Percentiles rank a stretch among this genome's conserved stretches.
These are phyloP conservation scores for Alternaria sp. DNA, from an alignment of 2,329 filamentous ascomycete genomes.

Conservation along the genomic window DNA sequence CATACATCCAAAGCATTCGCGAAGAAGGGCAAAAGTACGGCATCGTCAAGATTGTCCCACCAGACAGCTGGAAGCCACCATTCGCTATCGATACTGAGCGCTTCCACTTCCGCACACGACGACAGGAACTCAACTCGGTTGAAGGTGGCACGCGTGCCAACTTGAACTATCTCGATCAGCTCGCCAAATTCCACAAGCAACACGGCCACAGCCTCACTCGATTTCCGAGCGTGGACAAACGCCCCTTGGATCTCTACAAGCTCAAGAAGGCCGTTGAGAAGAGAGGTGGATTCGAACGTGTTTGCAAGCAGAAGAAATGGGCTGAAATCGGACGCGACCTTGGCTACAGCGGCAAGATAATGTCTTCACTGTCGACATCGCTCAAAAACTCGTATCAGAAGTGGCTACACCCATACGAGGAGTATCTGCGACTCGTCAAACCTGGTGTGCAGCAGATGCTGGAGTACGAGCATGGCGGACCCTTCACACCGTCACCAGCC, in stretches of 20 bases:
- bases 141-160: slow-evolving; percentile 98
- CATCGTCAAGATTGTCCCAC: slow-evolving; percentile 94
- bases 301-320: slow-evolving; percentile 99
- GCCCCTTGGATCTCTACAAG: slow-evolving; percentile 92
- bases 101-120: slow-evolving; percentile 95
- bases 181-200: slow-evolving; percentile 96
- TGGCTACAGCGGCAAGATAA: slow-evolving; percentile 98
- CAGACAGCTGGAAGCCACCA: slow-evolving; percentile 89
- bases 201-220: slow-evolving; percentile 93
- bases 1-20: slow-evolving; percentile 90
- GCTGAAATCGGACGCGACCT: slow-evolving; percentile 96
- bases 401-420: slow-evolving; percentile 96
- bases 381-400: slow-evolving; percentile 98
- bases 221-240: slow-evolving; percentile 96
- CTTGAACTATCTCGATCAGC: slow-evolving; percentile 91
- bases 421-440: slow-evolving; percentile 88
- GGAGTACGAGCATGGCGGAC: slow-evolving; percentile 90
- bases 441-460: slow-evolving; percentile 96
- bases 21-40: slow-evolving; percentile 87
- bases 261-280: slow-evolving; percentile 96
- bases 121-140: slow-evolving; percentile 95
- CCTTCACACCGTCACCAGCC: slow-evolving; percentile 79
- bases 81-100: slow-evolving; percentile 98
- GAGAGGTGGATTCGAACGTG: slow-evolving; percentile 91
- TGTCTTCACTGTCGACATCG: slow-evolving; percentile 97